Evolutionary conservation across 129 eudicot genomes (phyloP), one percentile per base, ranked within the genome.

Genomic region (Glebionis coronaria): DNA sequence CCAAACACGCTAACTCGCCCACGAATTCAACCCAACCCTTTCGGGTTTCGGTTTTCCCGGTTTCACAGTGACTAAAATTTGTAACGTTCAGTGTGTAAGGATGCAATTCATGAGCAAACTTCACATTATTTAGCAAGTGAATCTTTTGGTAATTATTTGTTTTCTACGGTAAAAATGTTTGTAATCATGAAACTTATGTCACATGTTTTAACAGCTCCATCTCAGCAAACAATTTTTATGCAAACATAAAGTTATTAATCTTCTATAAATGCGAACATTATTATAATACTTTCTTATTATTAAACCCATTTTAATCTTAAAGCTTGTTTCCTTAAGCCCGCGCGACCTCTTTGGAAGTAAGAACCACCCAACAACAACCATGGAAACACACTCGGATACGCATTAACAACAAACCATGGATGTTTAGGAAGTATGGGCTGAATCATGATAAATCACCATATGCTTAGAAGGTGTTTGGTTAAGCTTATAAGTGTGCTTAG

Each of bases 261-360:
- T 44, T 45, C 66, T 75, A 76, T 69, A 76, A 40, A 68, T 68
- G 61, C 69, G 62, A 14, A 55, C 70, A 76, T 44, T 51, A 25
- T 52, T 19, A 42, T 54, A 44, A 61, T 18, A 44, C 27, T 35
- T 25, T 9, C 38, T 7, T n/a, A 23, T 47, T 47, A 40, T 23
- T 5, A 14, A 55, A 3, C 68, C 12, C 6, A 10, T 42, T 53
- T 47, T 23, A 40, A 16, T 7, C 25, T 12, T 16, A 5, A 35
- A 35, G 18, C 44, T 68, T 54, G 27, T 49, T 52, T 42, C 49
- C 56, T 21, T 23, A 35, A n/a, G n/a, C n/a, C n/a, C n/a, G n/a
- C n/a, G n/a, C n/a, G n/a, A n/a, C n/a, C n/a, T n/a, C n/a, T n/a
- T n/a, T n/a, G n/a, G n/a, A n/a, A n/a, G n/a, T n/a, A n/a, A n/a